These are phyloP conservation scores for Geoglossum glabrum DNA, from an alignment of 495 filamentous ascomycete genomes.

Conservation along the genomic window DNA sequence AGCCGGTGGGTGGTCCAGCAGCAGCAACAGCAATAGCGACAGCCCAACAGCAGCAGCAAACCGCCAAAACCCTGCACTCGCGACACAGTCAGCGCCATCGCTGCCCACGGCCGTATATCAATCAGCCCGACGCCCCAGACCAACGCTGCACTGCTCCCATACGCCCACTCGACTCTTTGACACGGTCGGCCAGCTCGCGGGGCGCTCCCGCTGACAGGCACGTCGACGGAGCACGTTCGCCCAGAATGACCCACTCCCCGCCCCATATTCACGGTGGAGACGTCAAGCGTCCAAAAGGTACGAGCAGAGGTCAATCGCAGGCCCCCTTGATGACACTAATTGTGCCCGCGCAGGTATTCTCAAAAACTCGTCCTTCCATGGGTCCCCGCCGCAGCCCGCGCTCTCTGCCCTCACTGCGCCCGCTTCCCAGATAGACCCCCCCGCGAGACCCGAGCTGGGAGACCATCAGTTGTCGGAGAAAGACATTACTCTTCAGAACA, in stretches of 20 bases:
- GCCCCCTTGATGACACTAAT: too few species aligned
- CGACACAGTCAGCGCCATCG: too few species aligned
- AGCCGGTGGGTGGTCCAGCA: too few species aligned
- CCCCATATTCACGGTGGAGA: not conserved
- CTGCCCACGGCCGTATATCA: not conserved
- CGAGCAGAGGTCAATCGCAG: too few species aligned
- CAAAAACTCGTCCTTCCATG: constrained; percentile 59
- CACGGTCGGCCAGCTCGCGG: too few species aligned
- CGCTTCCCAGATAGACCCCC: constrained; percentile 13
- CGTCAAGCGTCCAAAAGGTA: constrained; percentile 8
- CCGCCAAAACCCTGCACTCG: not conserved
- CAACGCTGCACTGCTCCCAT: not conserved
- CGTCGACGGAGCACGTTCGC: not conserved
- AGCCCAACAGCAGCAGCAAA: not conserved
- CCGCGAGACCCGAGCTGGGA: constrained; percentile 9
- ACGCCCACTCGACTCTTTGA: too few species aligned
- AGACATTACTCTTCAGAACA: constrained; percentile 83
- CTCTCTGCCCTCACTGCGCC: constrained; percentile 16
- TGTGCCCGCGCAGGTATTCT: constrained; percentile 51
- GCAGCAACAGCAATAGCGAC: too few species aligned
- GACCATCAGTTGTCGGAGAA: constrained; percentile 41
- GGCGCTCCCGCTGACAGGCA: too few species aligned
- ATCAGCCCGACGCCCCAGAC: not conserved
- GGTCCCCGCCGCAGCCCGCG: constrained; percentile 29
- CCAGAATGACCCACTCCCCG: not conserved